Evolutionary conservation across 164 flowering plant genomes (phyloP).

Genomic region (Stephania cephalantha): DNA sequence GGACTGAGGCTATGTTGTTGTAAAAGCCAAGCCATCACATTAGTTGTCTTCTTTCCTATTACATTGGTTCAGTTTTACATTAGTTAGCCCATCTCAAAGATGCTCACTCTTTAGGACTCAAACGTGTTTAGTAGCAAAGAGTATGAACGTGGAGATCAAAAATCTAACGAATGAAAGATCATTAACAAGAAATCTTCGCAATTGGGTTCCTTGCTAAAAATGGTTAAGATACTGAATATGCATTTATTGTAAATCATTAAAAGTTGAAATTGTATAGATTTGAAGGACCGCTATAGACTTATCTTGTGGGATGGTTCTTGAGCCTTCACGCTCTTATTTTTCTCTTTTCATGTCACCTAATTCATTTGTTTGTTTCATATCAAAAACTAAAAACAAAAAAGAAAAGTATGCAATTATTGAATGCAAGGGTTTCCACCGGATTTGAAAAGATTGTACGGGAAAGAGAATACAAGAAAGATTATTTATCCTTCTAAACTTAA

Average conservation of each 20-base stretch:
- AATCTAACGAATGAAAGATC: background rate
- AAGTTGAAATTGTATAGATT: background rate
- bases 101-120: background rate
- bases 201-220: background rate
- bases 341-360: background rate
- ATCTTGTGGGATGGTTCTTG: background rate
- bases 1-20: too few species aligned
- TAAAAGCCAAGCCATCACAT: background rate
- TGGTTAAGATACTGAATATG: background rate
- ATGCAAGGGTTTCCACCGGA: too few species aligned
- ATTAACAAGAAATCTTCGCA: background rate
- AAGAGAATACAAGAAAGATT: too few species aligned
- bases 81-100: background rate
- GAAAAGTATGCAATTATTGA: background rate
- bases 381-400: background rate
- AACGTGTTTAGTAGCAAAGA: background rate
- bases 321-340: background rate
- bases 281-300: background rate
- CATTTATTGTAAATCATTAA: background rate
- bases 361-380: background rate
- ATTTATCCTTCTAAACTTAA: too few species aligned
- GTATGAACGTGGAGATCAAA: background rate
- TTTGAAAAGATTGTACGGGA: too few species aligned
- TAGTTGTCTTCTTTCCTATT: background rate
- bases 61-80: background rate